Percentiles rank a stretch among this genome's conserved stretches.
Evolutionary conservation across 768 basidiomycete species (phyloP).

Genomic region (Lentinula edodes): DNA sequence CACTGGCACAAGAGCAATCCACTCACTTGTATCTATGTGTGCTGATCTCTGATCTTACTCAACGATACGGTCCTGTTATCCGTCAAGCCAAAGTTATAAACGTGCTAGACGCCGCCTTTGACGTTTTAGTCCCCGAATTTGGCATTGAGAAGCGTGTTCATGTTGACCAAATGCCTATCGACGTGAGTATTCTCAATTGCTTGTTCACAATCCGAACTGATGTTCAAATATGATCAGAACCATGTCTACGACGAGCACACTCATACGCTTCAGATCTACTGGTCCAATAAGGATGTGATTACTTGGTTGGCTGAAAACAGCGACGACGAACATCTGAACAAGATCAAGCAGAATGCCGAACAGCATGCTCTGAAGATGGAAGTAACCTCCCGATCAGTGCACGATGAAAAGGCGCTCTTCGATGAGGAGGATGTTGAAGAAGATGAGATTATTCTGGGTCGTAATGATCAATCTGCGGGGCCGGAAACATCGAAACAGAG

Average conservation of each 20-base stretch:
- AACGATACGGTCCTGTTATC: conserved; percentile 91
- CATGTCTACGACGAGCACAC: conserved; percentile 95
- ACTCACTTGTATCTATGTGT: conserved; percentile 93
- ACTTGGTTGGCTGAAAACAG: conserved; percentile 93
- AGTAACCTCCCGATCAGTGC: conserved; percentile 75
- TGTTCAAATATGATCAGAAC: conserved; percentile 46
- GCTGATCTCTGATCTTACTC: conserved; percentile 89
- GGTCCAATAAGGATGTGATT: conserved; percentile 93
- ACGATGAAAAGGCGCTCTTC: conserved; percentile 85
- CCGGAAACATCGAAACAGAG: conserved; percentile 75
- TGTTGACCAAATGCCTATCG: conserved; percentile 98
- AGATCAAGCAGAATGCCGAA: conserved; percentile 89
- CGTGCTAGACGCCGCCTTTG: conserved; percentile 97
- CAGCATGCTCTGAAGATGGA: conserved; percentile 91
- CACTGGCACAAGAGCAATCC: conserved; percentile 93
- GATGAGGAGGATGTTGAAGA: conserved; percentile 84
- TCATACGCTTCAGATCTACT: conserved; percentile 91
- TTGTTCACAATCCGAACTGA: neutral
- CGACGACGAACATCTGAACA: conserved; percentile 93
- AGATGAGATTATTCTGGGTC: conserved; percentile 77
- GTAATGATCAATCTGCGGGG: conserved; percentile 36
- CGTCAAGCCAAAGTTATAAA: conserved; percentile 93
- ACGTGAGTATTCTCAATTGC: conserved; percentile 45
- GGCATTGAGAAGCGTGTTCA: conserved; percentile 99
- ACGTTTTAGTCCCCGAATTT: conserved; percentile 94